A percentile compares a stretch with the other conserved stretches of the same genome.
Conservation (phyloP, 495 filamentous ascomycete species). For the Thozetella sp. region DNA sequence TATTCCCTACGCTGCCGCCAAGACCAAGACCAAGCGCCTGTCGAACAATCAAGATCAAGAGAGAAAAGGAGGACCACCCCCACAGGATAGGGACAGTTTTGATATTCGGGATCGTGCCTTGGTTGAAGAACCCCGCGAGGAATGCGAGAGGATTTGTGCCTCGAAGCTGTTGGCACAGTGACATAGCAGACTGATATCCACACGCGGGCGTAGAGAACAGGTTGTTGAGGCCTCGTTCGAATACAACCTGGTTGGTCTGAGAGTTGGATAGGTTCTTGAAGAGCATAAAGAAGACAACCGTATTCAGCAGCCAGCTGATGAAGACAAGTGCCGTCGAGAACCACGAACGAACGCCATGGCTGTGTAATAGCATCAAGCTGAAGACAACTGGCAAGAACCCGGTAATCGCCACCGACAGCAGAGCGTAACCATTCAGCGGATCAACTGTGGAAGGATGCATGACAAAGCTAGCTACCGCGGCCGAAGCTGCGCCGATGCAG, state of each 20-base stretch:
- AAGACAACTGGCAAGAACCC: not conserved
- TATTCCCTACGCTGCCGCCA: not conserved
- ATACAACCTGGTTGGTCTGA: not conserved
- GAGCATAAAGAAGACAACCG: not conserved
- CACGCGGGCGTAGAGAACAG: not conserved
- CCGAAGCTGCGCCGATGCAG: not conserved
- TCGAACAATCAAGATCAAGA: not conserved
- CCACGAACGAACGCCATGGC: not conserved
- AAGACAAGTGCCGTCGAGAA: not conserved
- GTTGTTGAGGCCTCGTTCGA: not conserved
- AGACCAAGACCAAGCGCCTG: not conserved
- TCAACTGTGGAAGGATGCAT: not conserved
- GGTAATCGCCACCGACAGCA: not conserved
- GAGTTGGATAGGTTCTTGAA: not conserved
- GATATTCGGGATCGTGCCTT: not conserved
- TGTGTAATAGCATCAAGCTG: not conserved
- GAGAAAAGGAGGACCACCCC: not conserved
- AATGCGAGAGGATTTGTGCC: not conserved
- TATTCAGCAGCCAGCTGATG: not conserved
- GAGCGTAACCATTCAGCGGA: not conserved
- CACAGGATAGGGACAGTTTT: not conserved
- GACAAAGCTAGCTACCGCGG: conserved; percentile 1
- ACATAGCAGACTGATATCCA: not conserved
- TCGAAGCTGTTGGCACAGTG: not conserved
- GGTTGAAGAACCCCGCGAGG: not conserved